A percentile compares a stretch with the other conserved stretches of the same genome.
These are phyloP conservation scores for Penicillium sp. DNA, from an alignment of 2,329 filamentous ascomycete species.

Conservation along the genomic window DNA sequence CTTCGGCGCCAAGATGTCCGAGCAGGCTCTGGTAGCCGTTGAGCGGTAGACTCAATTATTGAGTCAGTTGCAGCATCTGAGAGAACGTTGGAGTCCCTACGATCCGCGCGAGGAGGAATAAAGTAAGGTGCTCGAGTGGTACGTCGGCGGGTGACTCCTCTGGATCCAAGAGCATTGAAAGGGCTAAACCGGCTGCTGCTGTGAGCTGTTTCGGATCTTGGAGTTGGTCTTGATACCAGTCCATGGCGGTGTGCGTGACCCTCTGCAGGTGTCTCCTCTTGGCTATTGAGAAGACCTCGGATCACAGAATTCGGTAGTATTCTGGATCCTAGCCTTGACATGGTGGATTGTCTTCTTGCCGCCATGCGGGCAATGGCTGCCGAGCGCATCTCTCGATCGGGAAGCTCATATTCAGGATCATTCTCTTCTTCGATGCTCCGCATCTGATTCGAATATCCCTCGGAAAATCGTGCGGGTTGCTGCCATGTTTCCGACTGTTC, in stretches of 20 bases:
- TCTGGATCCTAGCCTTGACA: conserved; percentile 49
- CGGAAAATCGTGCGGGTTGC: conserved; percentile 13
- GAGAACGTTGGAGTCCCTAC: conserved; percentile 32
- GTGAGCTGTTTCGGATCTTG: conserved; percentile 35
- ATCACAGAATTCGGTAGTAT: conserved; percentile 49
- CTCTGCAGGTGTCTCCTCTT: conserved; percentile 47
- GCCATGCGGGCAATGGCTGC: conserved; percentile 36
- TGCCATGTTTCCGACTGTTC: conserved; percentile 19
- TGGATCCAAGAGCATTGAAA: conserved; percentile 40
- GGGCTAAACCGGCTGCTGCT: conserved; percentile 40
- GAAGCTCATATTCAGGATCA: conserved; percentile 32
- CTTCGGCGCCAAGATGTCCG: conserved; percentile 41
- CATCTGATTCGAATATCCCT: conserved; percentile 23
- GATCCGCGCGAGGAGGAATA: conserved; percentile 36
- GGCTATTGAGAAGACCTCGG: conserved; percentile 44
- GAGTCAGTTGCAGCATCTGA: conserved; percentile 31
- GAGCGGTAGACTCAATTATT: conserved; percentile 23
- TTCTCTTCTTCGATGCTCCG: conserved; percentile 40
- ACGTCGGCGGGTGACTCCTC: conserved; percentile 41
- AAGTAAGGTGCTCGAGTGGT: conserved; percentile 41
- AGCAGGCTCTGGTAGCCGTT: conserved; percentile 27
- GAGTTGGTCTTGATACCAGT: conserved; percentile 37
- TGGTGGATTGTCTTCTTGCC: conserved; percentile 45
- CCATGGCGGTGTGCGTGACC: conserved; percentile 46
- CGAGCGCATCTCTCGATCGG: conserved; percentile 32